Evolutionary conservation across 306 rosid species (phyloP).

Genomic region (Gynostemma pentaphyllum): DNA sequence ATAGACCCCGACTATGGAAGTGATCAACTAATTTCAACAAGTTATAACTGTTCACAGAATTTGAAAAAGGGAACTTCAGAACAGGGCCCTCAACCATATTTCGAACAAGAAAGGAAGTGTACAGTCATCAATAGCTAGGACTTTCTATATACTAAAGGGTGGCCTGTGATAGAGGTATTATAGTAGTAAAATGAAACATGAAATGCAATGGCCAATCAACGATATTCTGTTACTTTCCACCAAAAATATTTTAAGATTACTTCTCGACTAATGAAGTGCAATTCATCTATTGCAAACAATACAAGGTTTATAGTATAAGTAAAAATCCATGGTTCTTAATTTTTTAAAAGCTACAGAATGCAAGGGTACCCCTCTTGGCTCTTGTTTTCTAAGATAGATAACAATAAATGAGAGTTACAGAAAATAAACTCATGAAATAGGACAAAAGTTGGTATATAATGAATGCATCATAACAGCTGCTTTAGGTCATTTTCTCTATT

Average conservation of each 20-base stretch:
- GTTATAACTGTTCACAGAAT: constrained; percentile 55
- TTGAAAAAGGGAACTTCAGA: constrained; percentile 14
- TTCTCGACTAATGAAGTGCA: neutral
- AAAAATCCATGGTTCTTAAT: neutral
- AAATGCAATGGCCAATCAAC: neutral
- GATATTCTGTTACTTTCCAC: neutral
- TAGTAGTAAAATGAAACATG: neutral
- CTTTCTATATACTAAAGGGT: neutral
- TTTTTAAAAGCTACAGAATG: neutral
- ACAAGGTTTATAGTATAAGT: too few relatives aligned
- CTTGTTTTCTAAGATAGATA: neutral
- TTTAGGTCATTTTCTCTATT: neutral
- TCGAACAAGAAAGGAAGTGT: neutral
- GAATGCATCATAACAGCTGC: neutral
- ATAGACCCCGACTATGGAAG: constrained; percentile 71
- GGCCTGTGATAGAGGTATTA: neutral
- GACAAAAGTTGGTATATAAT: neutral
- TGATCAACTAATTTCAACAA: constrained; percentile 61
- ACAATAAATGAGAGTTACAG: neutral
- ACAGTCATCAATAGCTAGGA: constrained; percentile 10
- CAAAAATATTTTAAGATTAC: neutral
- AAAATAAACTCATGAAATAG: neutral
- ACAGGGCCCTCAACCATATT: neutral
- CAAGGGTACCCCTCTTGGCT: neutral
- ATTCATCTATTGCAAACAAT: neutral